A percentile compares a stretch with the other conserved stretches of the same genome.
Evolutionary conservation across 352 stramenopile species (phyloP).

Genomic region (Aphanomyces astaci): DNA sequence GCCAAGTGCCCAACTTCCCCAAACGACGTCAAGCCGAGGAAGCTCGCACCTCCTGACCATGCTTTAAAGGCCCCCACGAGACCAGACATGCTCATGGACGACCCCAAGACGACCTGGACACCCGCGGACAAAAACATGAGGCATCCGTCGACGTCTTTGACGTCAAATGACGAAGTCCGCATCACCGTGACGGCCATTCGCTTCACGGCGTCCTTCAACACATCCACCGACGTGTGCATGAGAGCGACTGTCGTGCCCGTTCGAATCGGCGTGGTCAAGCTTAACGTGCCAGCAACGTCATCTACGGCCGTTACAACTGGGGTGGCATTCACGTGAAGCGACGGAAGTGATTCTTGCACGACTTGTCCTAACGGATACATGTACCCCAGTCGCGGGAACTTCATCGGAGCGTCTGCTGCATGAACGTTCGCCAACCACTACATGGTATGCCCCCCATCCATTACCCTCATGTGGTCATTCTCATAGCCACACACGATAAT

Average conservation of each 20-base stretch:
- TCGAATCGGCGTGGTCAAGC: slow-evolving; percentile 66
- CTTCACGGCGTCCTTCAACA: slow-evolving; percentile 77
- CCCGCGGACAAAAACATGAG: slow-evolving; percentile 83
- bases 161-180: slow-evolving; percentile 71
- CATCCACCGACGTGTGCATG: slow-evolving; percentile 79
- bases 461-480: too few species aligned
- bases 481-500: background rate
- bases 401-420: slow-evolving; percentile 28
- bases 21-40: slow-evolving; percentile 85
- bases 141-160: slow-evolving; percentile 72
- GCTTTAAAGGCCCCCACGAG: slow-evolving; percentile 84
- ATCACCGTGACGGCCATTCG: slow-evolving; percentile 74
- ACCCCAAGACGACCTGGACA: slow-evolving; percentile 68
- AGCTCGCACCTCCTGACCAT: slow-evolving; percentile 67
- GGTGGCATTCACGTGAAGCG: slow-evolving; percentile 60
- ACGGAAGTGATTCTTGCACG: background rate
- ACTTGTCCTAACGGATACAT: slow-evolving; percentile 75
- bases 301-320: slow-evolving; percentile 81
- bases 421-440: slow-evolving; percentile 63
- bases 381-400: slow-evolving; percentile 74
- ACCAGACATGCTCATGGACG: slow-evolving; percentile 80
- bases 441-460: too few species aligned
- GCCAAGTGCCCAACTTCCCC: slow-evolving; percentile 78
- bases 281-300: slow-evolving; percentile 61
- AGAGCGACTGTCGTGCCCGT: slow-evolving; percentile 73